Evolutionary conservation across 257 asterid species (phyloP).

Genomic region (Ajuga chamaepitys): DNA sequence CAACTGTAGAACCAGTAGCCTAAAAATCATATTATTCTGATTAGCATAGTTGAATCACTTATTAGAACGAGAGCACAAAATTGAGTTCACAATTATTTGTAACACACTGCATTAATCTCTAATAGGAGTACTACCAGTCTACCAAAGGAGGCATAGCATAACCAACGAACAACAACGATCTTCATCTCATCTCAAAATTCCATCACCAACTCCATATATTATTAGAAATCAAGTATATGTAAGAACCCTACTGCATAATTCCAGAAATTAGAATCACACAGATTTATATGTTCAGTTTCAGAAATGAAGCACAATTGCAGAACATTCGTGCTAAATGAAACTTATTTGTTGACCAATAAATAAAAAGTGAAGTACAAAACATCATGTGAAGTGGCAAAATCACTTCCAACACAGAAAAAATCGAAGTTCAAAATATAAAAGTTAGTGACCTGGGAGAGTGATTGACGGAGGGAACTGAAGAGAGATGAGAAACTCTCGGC

Average conservation of each 20-base stretch:
- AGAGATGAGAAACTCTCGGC: slow-evolving; percentile 78
- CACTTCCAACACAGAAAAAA: neutral
- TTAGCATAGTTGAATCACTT: slow-evolving; percentile 10
- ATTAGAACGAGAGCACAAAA: neutral
- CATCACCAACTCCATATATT: neutral
- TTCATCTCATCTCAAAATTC: neutral
- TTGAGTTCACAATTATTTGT: neutral
- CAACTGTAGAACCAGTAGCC: slow-evolving; percentile 74
- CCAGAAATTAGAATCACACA: neutral
- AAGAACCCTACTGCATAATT: neutral
- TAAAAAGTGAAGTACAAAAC: neutral
- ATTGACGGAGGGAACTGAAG: slow-evolving; percentile 64
- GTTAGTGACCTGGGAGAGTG: slow-evolving; percentile 65
- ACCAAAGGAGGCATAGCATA: neutral
- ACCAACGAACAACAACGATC: neutral
- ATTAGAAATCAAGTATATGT: neutral
- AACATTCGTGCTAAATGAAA: neutral
- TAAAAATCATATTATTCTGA: slow-evolving; percentile 23
- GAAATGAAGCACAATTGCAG: neutral
- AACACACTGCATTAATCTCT: neutral
- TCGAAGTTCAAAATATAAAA: neutral
- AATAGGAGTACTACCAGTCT: neutral
- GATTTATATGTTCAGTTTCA: neutral
- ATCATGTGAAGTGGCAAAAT: neutral
- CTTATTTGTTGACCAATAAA: neutral